A percentile compares a stretch with the other conserved stretches of the same genome.
phyloP scores from a whole-genome alignment of 768 basidiomycete genomes.

The Suillus hirtellus region DNA sequence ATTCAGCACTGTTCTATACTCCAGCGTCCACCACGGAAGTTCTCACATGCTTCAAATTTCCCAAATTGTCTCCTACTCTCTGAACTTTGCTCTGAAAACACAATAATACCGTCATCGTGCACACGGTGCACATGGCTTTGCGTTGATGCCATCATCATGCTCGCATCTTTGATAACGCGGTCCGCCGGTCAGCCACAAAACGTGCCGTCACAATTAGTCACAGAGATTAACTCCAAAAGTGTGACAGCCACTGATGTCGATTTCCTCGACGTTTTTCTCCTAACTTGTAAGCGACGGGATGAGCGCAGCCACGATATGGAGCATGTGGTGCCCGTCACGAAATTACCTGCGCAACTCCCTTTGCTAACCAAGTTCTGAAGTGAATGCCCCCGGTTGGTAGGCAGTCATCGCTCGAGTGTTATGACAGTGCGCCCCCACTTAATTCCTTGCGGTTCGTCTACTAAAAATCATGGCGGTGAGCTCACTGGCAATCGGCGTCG shows the following conservation, averaged over 20 bases:
- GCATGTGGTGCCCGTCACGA: neutral
- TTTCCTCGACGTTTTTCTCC: neutral
- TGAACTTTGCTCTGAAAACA: neutral
- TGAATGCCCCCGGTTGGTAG: neutral
- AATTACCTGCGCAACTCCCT: neutral
- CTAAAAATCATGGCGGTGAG: neutral
- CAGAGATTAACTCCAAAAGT: neutral
- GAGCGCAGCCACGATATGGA: neutral
- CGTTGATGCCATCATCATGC: constrained; percentile 15
- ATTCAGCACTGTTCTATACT: constrained; percentile 10
- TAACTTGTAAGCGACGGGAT: no score
- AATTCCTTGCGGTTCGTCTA: neutral
- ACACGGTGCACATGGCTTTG: neutral
- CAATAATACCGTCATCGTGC: constrained; percentile 19
- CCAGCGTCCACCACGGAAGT: constrained; percentile 8
- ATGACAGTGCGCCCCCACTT: neutral
- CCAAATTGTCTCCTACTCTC: no score
- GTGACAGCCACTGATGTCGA: neutral
- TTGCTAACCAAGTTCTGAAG: neutral
- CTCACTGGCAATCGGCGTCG: neutral
- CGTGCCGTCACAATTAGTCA: neutral
- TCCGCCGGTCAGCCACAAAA: neutral
- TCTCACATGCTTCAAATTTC: neutral
- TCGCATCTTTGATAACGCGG: neutral
- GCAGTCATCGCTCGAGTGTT: neutral